Evolutionary conservation across 345 rosid species (phyloP), one percentile per base, ranked within the genome.

Genomic region (Trapa incisa): DNA sequence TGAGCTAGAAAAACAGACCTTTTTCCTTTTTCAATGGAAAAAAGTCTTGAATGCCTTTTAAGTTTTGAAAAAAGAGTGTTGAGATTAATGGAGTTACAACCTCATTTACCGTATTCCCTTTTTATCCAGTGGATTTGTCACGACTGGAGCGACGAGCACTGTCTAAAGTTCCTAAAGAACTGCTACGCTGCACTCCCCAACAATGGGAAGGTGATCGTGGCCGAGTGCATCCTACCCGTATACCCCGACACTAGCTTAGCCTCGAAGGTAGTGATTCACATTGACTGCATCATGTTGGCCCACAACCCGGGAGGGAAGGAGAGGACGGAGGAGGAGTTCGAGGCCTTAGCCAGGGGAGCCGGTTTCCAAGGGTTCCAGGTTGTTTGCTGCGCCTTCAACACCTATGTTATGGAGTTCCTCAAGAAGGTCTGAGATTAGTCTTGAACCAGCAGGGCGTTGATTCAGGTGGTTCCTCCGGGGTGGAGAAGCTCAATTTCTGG

Each of bases 281-380:
- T 85, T 0, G 98, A 93, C 58, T 75, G 82, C 70, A 82, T 90
- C 73, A 93, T 93, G 98, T 72, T 90, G 89, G 92, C 98, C 64
- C 97, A 87, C 64, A 85, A 86, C 77, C 29, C 29, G 29, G 97
- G 96, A 6, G 98, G 96, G 38, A 90, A 93, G 84, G 98, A 93
- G 79, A 83, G 98, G 69, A 93, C 96, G 1, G 75, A 75, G 70
- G 82, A 80, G 76, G 97, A 92, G 62, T 92, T 92, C 32, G 86
- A 81, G 78, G 84, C 84, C 14, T 76, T 93, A 58, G 97, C 96
- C 1, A 79, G 79, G 73, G 85, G 66, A 62, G 82, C 96, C 11
- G 98, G 98, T 13, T 93, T 93, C 53, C 76, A 82, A 47, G 92
- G 90, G 2, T 84, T 93, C 77, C 73, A 65, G 41, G 90, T 93